These are phyloP conservation scores for Cladophialophora carrionii DNA, from an alignment of 2,329 filamentous ascomycete genomes.

Conservation along the genomic window DNA sequence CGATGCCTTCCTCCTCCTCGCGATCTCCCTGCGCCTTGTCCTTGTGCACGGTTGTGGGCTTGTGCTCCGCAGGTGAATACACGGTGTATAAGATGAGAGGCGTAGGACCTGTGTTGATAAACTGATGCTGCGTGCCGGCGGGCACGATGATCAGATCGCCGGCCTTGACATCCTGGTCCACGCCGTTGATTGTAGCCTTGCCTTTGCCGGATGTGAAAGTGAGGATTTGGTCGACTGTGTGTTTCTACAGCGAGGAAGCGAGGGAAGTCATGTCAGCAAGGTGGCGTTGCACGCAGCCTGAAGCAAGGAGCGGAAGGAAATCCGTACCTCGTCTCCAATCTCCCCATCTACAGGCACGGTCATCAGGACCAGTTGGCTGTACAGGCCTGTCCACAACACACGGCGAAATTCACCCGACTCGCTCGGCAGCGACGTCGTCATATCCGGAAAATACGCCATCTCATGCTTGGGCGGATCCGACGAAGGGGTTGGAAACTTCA, in stretches of 20 bases:
- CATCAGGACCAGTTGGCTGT: constrained; percentile 67
- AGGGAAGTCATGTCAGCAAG: constrained; percentile 1
- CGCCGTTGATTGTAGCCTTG: constrained; percentile 62
- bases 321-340: constrained; percentile 65
- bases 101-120: constrained; percentile 63
- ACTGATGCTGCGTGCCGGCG: constrained; percentile 68
- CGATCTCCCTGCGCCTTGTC: constrained; percentile 66
- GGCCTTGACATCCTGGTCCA: constrained; percentile 60
- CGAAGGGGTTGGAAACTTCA: constrained; percentile 33
- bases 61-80: constrained; percentile 66
- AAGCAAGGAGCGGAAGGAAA: background rate
- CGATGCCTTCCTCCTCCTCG: constrained; percentile 63
- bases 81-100: constrained; percentile 66
- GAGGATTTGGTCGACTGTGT: constrained; percentile 67
- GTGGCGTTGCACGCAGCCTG: background rate
- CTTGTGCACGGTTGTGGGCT: constrained; percentile 62
- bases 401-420: constrained; percentile 63
- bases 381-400: constrained; percentile 66
- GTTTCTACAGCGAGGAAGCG: constrained; percentile 40
- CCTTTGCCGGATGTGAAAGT: constrained; percentile 65
- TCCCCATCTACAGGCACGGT: constrained; percentile 66
- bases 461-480: constrained; percentile 53
- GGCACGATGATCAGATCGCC: constrained; percentile 65
- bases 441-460: constrained; percentile 64
- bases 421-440: constrained; percentile 58